Evolutionary conservation across 257 asterid genomes (phyloP), one percentile per base, ranked within the genome.

Genomic region (Paulownia fortunei): DNA sequence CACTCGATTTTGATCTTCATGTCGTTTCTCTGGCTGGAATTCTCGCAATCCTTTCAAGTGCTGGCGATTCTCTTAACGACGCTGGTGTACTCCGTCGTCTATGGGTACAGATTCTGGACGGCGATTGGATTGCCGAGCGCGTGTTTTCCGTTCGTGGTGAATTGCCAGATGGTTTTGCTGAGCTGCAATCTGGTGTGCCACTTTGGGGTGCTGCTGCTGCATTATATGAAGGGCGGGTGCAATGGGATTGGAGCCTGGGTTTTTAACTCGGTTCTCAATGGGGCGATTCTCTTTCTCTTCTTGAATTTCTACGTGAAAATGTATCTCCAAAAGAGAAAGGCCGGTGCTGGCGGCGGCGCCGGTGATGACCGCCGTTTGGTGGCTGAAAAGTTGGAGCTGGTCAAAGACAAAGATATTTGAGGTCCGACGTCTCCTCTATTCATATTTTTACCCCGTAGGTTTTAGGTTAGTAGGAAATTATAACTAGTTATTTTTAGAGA

Each of bases 81-180:
- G 2, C 73, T 86, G 3, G 79, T 82, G 0, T 92, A 85, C 61
- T 79, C 97, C 76, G 86, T 86, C 36, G 97, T 91, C 0, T 92
- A 91, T 80, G 97, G 91, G 0, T 92, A 92, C 93, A 70, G 97
- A 18, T 92, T 92, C 85, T 92, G 97, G 97, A 92, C 91, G 16
- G 97, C 92, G 65, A 88, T 91, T 5, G 97, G 97, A 9, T 56
- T 89, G 76, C 94, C 88, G 4, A 77, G 94, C 60, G 94, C 91
- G 58, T 89, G 95, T 9, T 89, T 86, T 46, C 96, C 95, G 0
- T 89, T 92, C 72, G 92, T 88, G 3, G 83, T 86, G 5, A 84
- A 86, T 51, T 92, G 97, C 69, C 95, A 88, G 73, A 76, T 91
- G 69, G 80, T 86, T 23, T 19, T 92, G 70, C 79, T 92, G 73